Evolutionary conservation across 441 rosid genomes (phyloP), one percentile per base, ranked within the genome.

Genomic region (Syzygium malaccense): DNA sequence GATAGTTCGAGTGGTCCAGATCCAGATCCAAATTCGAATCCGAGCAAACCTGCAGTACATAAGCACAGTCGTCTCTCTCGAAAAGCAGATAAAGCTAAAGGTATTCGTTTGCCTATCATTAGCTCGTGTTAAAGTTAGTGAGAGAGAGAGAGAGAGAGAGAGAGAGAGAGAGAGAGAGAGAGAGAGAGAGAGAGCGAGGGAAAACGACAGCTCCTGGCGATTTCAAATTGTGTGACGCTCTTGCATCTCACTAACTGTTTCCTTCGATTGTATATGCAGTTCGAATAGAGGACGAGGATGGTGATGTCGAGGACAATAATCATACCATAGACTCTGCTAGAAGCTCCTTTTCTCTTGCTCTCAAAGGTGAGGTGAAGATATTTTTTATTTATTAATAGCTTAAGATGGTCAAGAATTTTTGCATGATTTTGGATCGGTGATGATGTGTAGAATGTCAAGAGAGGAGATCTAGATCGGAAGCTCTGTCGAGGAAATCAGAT

Each of bases 331-430:
- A 94, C 92, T 96, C 99, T 54, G 98, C 98, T 19, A 95, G 99
- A 89, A 96, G 92, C 92, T 97, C 99, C 55, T 97, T 96, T 90
- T 96, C 99, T 92, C 91, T 94, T 85, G 97, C 99, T 89, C 94
- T 96, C 89, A 94, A 95, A 97, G 99, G 99, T 96, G 28, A 49
- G 48, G 53, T n/a, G n/a, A 88, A 28, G 25, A 45, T 20, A 32
- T 20, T 56, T 8, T 4, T 55, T 3, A 41, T 55, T 26, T 5
- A 49, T 51, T 79, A 57, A 25, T 55, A 28, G 54, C 33, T 84
- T 54, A 23, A 25, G n/a, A 26, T 60, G 30, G 51, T 62, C 25
- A 18, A 64, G 7, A 54, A 30, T n/a, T 18, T 48, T 32, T 54
- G 33, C 5, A 30, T 62, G 71, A n/a, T 41, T 33, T 54, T 33